Base-by-base conservation (phyloP, 2,329 filamentous ascomycete species). In the Sarocladiaceae sp. region DNA sequence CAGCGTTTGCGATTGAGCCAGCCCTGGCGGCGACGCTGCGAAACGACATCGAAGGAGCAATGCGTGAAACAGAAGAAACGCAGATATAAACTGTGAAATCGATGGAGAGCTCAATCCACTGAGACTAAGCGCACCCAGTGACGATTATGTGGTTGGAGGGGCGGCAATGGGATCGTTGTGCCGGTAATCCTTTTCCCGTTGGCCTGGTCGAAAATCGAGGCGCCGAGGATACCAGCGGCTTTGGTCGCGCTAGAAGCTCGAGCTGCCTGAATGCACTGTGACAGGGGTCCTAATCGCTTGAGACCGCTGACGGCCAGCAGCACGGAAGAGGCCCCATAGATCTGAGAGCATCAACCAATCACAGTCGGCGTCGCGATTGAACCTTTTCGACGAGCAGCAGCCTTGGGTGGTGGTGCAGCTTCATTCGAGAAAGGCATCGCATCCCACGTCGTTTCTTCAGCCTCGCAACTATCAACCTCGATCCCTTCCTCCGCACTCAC, bases 1-100 rank as follows among this genome's bases (percentile, higher is more conserved):
- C 64, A 66, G 71, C 64, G 61, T 70, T 68, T 58, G 74, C 75
- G 62, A 75, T 75, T 59, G 72, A 67, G 63, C 75, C 76, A 70
- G 79, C 79, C 67, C 81, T 77, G 61, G 70, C 64, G 61, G 72
- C 69, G 58, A 84, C 66, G 54, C 75, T 69, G 67, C 74, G 73
- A 67, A 77, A 75, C 66, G 80, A 82, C 82, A 86, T 84, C 73
- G 74, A 64, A 65, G 61, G 55, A 29, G 20, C 6, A 11, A 28
- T 18, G 11, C 11, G 26, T 25, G 40, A n/a, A 26, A 4, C 4
- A 26, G 17, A 10, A n/a, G 22, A n/a, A 44, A 44, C 26, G 8
- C 4, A 23, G 11, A 35, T 4, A 26, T 37, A 5, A 33, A 37
- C 47, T 57, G n/a, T 13, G 23, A 59, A 58, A 62, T 55, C 60